Percentiles rank a stretch among this genome's conserved stretches.
phyloP scores from a whole-genome alignment of 371 early-diverging fungal genomes.

The Syncephalastrum contaminatum region DNA sequence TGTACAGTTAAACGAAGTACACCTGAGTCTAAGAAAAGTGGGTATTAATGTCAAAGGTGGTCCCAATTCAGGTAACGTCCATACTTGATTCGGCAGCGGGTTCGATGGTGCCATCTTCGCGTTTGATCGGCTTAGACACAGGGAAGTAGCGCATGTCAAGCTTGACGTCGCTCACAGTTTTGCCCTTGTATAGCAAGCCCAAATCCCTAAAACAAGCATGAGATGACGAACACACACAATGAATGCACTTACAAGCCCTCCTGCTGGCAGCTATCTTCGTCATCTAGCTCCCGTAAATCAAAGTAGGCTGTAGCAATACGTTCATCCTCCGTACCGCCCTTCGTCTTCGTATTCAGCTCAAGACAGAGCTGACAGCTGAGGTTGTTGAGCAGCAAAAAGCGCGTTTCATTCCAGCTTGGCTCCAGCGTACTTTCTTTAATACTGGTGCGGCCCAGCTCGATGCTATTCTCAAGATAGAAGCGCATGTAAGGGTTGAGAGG shows the following conservation, averaged over 20 bases:
- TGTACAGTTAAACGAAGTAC: slow-evolving; percentile 54
- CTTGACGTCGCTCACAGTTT: slow-evolving; percentile 47
- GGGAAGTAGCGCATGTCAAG: slow-evolving; percentile 63
- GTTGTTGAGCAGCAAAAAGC: slow-evolving; percentile 55
- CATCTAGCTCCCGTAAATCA: slow-evolving; percentile 50
- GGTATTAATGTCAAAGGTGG: too few relatives aligned
- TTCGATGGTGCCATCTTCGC: slow-evolving; percentile 43
- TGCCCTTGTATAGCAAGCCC: slow-evolving; percentile 45
- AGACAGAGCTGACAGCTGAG: slow-evolving; percentile 49
- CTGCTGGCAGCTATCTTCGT: slow-evolving; percentile 32
- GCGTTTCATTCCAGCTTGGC: slow-evolving; percentile 64
- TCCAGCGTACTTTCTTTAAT: slow-evolving; percentile 54
- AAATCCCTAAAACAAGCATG: slow-evolving; percentile 20
- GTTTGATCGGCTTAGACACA: slow-evolving; percentile 53
- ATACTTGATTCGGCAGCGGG: slow-evolving; percentile 61
- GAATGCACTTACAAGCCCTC: slow-evolving; percentile 24
- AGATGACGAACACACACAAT: not conserved
- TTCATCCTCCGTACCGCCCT: slow-evolving; percentile 25
- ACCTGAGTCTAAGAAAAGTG: slow-evolving; percentile 38
- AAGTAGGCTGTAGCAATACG: slow-evolving; percentile 47
- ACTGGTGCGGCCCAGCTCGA: slow-evolving; percentile 66
- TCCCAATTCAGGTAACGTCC: too few relatives aligned
- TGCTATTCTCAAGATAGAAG: slow-evolving; percentile 70
- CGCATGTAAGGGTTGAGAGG: slow-evolving; percentile 73
- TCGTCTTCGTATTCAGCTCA: slow-evolving; percentile 28